These are phyloP conservation scores for Hanseniaspora pseudoguilliermondii DNA, from an alignment of 805 yeast species.

Conservation along the genomic window DNA sequence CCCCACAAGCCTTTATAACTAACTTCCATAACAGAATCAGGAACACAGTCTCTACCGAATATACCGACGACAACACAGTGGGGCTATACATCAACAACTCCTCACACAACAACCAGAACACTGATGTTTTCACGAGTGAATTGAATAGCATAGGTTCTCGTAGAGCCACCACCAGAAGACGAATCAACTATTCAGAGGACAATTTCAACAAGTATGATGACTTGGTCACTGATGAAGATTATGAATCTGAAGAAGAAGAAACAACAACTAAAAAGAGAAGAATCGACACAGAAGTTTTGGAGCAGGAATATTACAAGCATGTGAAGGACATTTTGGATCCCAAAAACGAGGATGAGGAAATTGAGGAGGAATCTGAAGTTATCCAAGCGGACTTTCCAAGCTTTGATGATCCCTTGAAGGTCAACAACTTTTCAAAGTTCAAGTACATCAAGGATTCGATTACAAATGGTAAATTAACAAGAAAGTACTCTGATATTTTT, in stretches of 20 bases:
- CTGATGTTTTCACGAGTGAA: neutral
- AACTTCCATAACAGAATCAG: slow-evolving; percentile 13
- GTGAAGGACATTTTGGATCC: slow-evolving; percentile 1
- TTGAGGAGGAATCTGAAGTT: neutral
- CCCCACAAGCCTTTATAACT: slow-evolving; percentile 11
- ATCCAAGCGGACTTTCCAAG: slow-evolving; percentile 4
- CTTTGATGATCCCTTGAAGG: slow-evolving; percentile 9
- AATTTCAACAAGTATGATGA: slow-evolving; percentile 9
- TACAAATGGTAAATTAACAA: slow-evolving; percentile 24
- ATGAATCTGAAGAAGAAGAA: neutral
- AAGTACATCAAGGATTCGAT: slow-evolving; percentile 27
- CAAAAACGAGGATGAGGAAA: neutral
- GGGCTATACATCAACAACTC: slow-evolving; percentile 5
- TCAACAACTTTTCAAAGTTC: slow-evolving; percentile 20
- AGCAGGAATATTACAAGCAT: neutral
- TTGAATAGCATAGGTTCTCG: neutral
- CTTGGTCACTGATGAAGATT: neutral
- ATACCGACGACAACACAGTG: neutral
- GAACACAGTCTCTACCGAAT: neutral
- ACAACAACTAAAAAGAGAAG: slow-evolving; percentile 3
- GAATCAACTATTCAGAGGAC: slow-evolving; percentile 13
- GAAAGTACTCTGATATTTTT: slow-evolving; percentile 21
- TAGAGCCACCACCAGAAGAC: slow-evolving; percentile 10
- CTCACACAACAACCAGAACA: neutral
- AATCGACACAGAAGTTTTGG: neutral